Evolutionary conservation across 1,284 basidiomycete genomes (phyloP), one percentile per base, ranked within the genome.

Genomic region (Chalciporus piperatoides): DNA sequence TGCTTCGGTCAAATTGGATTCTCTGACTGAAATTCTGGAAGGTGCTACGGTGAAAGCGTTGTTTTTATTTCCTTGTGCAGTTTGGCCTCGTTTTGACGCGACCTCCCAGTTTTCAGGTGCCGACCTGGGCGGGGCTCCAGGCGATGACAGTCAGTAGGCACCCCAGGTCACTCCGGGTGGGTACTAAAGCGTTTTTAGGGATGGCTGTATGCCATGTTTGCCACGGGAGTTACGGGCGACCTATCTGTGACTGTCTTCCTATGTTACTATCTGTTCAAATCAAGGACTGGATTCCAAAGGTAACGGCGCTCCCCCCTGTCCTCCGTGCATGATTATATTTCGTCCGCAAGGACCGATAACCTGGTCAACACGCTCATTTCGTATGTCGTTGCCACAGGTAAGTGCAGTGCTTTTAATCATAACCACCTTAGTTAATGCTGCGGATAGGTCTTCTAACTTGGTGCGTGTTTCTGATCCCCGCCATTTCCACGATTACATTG

Each of bases 381-480:
- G 33, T 79, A 77, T 48, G 69, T 71, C 1, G 66, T 78, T 39
- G 75, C 77, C 48, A 78, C 76, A 0, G 76, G 77, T 48, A 48
- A 73, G 6, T 4, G 4, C 21, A 10, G 6, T 21, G 38, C 6
- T 36, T 25, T 4, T 2, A 4, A 35, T 41, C 12, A 6, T 36
- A 17, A 12, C 2, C 27, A 8, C 36, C 30, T 35, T 60, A 15
- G 46, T 30, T 4, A 7, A 23, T 0, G 0, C 25, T 24, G 9
- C 43, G 12, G 14, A 41, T 27, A 69, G 68, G 68, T 17, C 40
- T 67, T 6, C 68, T 81, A 33, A 79, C 80, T 25, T 75, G 75
- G 79, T 80, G 24, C 23, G 59, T 38, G 33, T 12, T 2, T 17
- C 25, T 30, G 27, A 32, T 43, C 17, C 6, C 12, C 24, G 9